Evolutionary conservation across 1,139 yeast species (phyloP).

Genomic region (Wickerhamiella infanticola): DNA sequence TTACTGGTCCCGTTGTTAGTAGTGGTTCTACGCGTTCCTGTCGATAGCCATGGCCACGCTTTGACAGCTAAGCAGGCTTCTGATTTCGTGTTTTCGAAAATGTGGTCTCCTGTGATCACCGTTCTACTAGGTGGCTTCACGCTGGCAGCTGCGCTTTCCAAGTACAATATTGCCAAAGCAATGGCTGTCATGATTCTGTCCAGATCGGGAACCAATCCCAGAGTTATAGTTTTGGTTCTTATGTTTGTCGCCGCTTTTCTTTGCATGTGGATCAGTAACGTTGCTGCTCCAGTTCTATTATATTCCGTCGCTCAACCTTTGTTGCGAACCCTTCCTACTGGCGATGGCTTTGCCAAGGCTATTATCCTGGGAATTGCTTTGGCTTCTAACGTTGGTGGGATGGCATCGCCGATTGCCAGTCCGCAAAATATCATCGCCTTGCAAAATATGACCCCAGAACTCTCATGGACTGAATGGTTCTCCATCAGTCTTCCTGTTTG

Average conservation of each 20-base stretch:
- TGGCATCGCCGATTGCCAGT: constrained; percentile 92
- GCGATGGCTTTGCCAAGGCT: constrained; percentile 65
- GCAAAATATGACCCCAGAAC: constrained; percentile 74
- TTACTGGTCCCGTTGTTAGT: constrained; percentile 64
- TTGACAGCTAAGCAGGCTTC: constrained; percentile 58
- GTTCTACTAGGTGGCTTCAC: constrained; percentile 84
- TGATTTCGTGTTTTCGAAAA: constrained; percentile 56
- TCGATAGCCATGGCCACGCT: constrained; percentile 31
- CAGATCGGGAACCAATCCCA: constrained; percentile 75
- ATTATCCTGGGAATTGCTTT: constrained; percentile 79
- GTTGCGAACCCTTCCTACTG: constrained; percentile 64
- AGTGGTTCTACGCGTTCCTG: constrained; percentile 57
- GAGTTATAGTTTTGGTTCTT: constrained; percentile 54
- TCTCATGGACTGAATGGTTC: constrained; percentile 95
- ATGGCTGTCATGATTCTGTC: constrained; percentile 68
- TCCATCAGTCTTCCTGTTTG: constrained; percentile 72
- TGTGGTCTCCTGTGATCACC: constrained; percentile 95
- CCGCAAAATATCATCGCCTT: constrained; percentile 89
- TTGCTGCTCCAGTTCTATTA: constrained; percentile 89
- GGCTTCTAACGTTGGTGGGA: constrained; percentile 87
- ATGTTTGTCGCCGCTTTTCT: constrained; percentile 77
- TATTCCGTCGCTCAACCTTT: constrained; percentile 82
- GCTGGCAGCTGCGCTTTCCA: constrained; percentile 82
- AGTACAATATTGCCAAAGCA: constrained; percentile 74
- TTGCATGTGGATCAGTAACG: constrained; percentile 93